These are phyloP conservation scores for Rhizopus arrhizus DNA, from an alignment of 371 early-diverging fungal species.

Conservation along the genomic window DNA sequence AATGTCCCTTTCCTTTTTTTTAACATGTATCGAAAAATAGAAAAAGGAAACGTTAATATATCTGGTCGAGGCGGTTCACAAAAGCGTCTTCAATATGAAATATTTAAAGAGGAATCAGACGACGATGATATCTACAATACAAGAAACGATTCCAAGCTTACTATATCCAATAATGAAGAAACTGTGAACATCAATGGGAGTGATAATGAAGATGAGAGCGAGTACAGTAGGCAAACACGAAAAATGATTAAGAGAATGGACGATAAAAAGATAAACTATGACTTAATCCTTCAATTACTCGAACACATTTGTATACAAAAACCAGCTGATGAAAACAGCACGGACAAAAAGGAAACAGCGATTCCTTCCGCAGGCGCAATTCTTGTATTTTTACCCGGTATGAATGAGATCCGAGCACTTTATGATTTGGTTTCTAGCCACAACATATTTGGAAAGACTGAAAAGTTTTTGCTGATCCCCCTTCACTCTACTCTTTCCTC, in stretches of 20 bases:
- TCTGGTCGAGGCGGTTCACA: slow-evolving; percentile 39
- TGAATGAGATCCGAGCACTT: slow-evolving; percentile 72
- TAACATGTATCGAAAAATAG: slow-evolving; percentile 9
- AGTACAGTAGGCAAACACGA: slow-evolving; percentile 47
- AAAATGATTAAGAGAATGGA: slow-evolving; percentile 62
- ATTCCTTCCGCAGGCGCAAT: slow-evolving; percentile 74
- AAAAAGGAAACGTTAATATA: slow-evolving; percentile 30
- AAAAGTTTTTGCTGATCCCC: slow-evolving; percentile 64
- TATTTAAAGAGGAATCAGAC: slow-evolving; percentile 49
- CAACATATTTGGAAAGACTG: slow-evolving; percentile 43
- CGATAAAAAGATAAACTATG: slow-evolving; percentile 69
- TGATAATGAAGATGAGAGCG: slow-evolving; percentile 26
- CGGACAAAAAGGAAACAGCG: slow-evolving; percentile 12
- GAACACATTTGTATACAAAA: slow-evolving; percentile 56
- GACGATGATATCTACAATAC: slow-evolving; percentile 48
- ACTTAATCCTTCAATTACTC: slow-evolving; percentile 66
- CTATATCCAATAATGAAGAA: slow-evolving; percentile 19
- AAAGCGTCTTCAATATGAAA: slow-evolving; percentile 52
- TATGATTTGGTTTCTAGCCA: slow-evolving; percentile 60
- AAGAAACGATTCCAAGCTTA: slow-evolving; percentile 26
- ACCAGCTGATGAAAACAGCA: slow-evolving; percentile 7
- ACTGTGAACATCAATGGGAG: slow-evolving; percentile 22
- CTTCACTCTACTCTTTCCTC: slow-evolving; percentile 81
- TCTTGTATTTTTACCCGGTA: slow-evolving; percentile 88
- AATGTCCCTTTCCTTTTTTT: neutral